Evolutionary conservation across 2,329 filamentous ascomycete species (phyloP).

Genomic region (Cladosporium colombiae): DNA sequence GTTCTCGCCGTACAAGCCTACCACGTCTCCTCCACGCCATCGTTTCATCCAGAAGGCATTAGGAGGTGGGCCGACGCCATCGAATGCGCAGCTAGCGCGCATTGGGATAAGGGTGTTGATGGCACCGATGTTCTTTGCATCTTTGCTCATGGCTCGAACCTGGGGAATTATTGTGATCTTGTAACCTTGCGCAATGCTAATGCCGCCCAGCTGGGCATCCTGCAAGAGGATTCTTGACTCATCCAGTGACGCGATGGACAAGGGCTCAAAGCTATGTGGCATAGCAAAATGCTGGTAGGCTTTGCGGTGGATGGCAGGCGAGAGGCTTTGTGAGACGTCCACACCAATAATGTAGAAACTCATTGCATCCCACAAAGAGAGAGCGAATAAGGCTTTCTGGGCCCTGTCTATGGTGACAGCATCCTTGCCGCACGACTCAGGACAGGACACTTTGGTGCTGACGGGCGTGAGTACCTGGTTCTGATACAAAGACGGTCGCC

Average conservation of each 20-base stretch:
- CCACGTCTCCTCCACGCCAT: neutral
- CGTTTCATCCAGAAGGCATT: neutral
- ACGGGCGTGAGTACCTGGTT: neutral
- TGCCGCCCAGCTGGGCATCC: neutral
- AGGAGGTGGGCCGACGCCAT: neutral
- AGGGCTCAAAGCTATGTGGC: neutral
- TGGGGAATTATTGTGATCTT: neutral
- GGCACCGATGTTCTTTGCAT: neutral
- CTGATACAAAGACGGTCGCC: neutral
- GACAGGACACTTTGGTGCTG: neutral
- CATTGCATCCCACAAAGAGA: neutral
- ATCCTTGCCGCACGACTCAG: neutral
- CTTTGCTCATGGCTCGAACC: neutral
- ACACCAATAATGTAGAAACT: neutral
- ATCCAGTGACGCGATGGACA: neutral
- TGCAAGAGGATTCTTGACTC: neutral
- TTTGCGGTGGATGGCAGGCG: neutral
- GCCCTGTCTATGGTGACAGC: neutral
- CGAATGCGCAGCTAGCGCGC: neutral
- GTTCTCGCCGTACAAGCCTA: neutral
- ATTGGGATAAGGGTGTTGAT: neutral
- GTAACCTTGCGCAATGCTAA: slow-evolving; percentile 1
- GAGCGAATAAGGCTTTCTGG: neutral
- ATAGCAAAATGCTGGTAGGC: neutral
- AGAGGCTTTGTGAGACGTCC: neutral